These are phyloP conservation scores for Lactarius deliciosus DNA, from an alignment of 768 basidiomycete species.

Conservation along the genomic window DNA sequence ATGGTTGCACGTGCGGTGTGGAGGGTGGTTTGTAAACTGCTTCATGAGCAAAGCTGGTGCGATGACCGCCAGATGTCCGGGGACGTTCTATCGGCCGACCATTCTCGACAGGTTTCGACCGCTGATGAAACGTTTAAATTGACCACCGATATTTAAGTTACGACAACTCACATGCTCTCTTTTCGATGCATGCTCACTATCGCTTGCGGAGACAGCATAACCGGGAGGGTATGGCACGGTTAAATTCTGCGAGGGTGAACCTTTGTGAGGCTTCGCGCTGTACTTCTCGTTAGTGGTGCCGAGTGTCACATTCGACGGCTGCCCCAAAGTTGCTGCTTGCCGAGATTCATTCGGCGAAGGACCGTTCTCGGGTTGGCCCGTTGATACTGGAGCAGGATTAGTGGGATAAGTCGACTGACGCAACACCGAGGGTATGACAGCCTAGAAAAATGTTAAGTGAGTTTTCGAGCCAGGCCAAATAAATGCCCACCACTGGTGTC, in stretches of 20 bases:
- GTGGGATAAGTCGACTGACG: slow-evolving; percentile 16
- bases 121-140: slow-evolving; percentile 16
- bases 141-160: background rate
- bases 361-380: slow-evolving; percentile 10
- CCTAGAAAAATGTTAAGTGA: slow-evolving; percentile 14
- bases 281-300: slow-evolving; percentile 8
- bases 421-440: slow-evolving; percentile 20
- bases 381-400: slow-evolving; percentile 1
- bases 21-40: slow-evolving; percentile 16
- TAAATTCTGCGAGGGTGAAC: slow-evolving; percentile 25
- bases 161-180: slow-evolving; percentile 26
- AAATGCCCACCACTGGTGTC: slow-evolving; percentile 3
- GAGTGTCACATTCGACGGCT: slow-evolving; percentile 4
- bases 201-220: slow-evolving; percentile 31
- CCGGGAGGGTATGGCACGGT: slow-evolving; percentile 29
- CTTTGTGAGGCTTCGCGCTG: slow-evolving; percentile 17
- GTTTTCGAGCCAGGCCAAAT: background rate
- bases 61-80: slow-evolving; percentile 26
- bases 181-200: slow-evolving; percentile 25
- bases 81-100: slow-evolving; percentile 23
- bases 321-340: slow-evolving; percentile 3
- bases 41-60: slow-evolving; percentile 21
- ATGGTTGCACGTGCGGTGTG: slow-evolving; percentile 4
- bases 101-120: slow-evolving; percentile 18
- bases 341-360: slow-evolving; percentile 11